Evolutionary conservation across 371 early-diverging fungal genomes (phyloP).

Genomic region (Apophysomyces variabilis): DNA sequence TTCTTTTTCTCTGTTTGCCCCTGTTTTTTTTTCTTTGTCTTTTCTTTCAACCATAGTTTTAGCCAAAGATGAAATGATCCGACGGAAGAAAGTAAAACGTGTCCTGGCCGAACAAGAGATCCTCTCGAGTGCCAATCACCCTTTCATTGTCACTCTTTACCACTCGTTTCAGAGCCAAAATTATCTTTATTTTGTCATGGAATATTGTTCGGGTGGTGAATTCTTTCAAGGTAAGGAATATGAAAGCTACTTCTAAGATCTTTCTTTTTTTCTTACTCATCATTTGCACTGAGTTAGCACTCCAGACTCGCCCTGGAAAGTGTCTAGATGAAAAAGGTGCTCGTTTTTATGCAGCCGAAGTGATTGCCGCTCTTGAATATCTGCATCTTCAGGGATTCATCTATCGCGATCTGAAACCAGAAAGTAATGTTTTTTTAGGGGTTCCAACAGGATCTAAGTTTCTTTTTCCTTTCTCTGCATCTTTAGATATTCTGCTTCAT

Average conservation of each 20-base stretch:
- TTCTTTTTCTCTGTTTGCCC: neutral
- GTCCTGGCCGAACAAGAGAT: conserved; percentile 86
- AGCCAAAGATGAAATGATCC: conserved; percentile 87
- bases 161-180: conserved; percentile 91
- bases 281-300: conserved; percentile 28
- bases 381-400: conserved; percentile 93
- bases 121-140: conserved; percentile 83
- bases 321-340: conserved; percentile 83
- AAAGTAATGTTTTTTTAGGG: conserved; percentile 63
- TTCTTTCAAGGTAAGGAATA: conserved; percentile 75
- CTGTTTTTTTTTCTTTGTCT: conserved; percentile 12
- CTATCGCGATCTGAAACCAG: conserved; percentile 98
- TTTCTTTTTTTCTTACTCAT: too few species aligned
- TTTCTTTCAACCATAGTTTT: conserved; percentile 56
- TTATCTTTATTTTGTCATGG: conserved; percentile 92
- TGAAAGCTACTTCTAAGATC: neutral
- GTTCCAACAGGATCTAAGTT: conserved; percentile 24
- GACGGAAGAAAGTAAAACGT: conserved; percentile 85
- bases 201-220: conserved; percentile 97
- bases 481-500: conserved; percentile 86
- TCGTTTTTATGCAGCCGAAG: conserved; percentile 96
- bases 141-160: conserved; percentile 93
- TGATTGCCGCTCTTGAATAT: conserved; percentile 88
- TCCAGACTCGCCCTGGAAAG: conserved; percentile 80
- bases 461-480: neutral